phyloP scores from a whole-genome alignment of 2,329 filamentous ascomycete genomes.

The Aspergillus oerlinghausenensis region DNA sequence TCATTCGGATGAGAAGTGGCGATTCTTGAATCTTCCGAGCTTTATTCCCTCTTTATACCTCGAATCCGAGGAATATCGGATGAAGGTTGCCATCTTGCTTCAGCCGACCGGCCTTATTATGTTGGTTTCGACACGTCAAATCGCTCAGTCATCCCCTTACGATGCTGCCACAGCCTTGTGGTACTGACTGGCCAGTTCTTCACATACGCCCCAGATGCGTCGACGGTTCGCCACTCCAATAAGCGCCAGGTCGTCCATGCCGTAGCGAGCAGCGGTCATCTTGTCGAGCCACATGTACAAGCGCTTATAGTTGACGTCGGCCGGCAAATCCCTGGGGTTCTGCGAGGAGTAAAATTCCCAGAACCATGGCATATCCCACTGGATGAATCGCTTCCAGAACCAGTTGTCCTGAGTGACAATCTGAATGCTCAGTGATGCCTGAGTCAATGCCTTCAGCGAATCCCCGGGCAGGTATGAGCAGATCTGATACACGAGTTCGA shows the following conservation, averaged over 20 bases:
- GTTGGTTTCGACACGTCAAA: neutral
- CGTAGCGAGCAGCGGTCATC: conserved; percentile 13
- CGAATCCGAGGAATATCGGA: too few relatives aligned
- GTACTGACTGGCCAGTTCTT: conserved; percentile 15
- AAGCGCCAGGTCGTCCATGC: conserved; percentile 12
- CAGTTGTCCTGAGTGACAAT: conserved; percentile 15
- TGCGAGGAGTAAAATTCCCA: conserved; percentile 11
- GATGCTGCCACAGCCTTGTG: neutral
- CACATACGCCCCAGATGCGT: conserved; percentile 16
- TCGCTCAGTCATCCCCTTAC: neutral
- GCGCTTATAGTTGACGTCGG: conserved; percentile 12
- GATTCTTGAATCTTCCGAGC: neutral
- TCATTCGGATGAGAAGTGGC: neutral
- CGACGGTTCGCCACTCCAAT: conserved; percentile 17
- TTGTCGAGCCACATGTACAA: conserved; percentile 15
- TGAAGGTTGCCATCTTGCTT: neutral
- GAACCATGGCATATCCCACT: conserved; percentile 19
- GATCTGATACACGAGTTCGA: conserved; percentile 16
- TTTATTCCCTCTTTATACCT: too few relatives aligned
- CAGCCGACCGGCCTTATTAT: neutral
- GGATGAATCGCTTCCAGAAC: conserved; percentile 17
- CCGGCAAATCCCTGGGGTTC: neutral
- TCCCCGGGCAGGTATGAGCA: conserved; percentile 16
- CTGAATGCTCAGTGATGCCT: conserved; percentile 15
- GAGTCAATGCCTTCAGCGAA: conserved; percentile 11